These are phyloP conservation scores for Simplicillium sp. DNA, from an alignment of 2,329 filamentous ascomycete species.

Conservation along the genomic window DNA sequence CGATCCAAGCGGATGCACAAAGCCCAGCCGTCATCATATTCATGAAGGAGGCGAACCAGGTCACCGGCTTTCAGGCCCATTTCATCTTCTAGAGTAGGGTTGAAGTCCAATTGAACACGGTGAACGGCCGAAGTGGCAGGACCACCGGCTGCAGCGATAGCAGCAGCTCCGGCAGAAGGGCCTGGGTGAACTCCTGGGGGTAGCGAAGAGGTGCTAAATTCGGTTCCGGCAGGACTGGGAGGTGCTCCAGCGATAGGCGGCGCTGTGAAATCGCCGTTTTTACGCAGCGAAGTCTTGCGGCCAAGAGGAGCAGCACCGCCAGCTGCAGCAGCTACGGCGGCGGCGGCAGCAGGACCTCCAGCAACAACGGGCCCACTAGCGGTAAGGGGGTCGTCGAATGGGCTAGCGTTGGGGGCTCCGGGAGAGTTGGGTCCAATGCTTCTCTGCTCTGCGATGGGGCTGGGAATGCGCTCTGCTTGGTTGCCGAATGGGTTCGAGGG, in stretches of 20 bases:
- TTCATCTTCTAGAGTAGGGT: constrained; percentile 86
- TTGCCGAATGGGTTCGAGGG: constrained; percentile 64
- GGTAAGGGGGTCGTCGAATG: constrained; percentile 25
- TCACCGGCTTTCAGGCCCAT: constrained; percentile 72
- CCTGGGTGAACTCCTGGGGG: constrained; percentile 27
- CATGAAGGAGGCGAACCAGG: constrained; percentile 80
- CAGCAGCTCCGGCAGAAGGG: constrained; percentile 42
- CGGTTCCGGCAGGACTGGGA: constrained; percentile 52
- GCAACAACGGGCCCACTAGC: constrained; percentile 32
- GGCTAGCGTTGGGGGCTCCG: constrained; percentile 9
- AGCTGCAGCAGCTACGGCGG: constrained; percentile 26
- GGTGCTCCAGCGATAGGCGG: constrained; percentile 27
- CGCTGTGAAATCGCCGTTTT: constrained; percentile 45
- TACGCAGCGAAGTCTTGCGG: constrained; percentile 49
- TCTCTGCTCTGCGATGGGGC: constrained; percentile 27
- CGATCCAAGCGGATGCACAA: constrained; percentile 87
- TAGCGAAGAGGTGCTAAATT: constrained; percentile 50
- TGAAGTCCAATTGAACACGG: constrained; percentile 90
- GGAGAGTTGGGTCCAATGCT: neutral
- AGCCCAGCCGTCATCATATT: constrained; percentile 98
- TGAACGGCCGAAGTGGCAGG: constrained; percentile 61
- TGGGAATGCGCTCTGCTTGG: constrained; percentile 40
- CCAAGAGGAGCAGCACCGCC: constrained; percentile 28
- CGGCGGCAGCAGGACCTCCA: constrained; percentile 25
- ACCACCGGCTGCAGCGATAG: constrained; percentile 53